phyloP scores from a whole-genome alignment of 805 yeast genomes.

The Peterozyma toletana region DNA sequence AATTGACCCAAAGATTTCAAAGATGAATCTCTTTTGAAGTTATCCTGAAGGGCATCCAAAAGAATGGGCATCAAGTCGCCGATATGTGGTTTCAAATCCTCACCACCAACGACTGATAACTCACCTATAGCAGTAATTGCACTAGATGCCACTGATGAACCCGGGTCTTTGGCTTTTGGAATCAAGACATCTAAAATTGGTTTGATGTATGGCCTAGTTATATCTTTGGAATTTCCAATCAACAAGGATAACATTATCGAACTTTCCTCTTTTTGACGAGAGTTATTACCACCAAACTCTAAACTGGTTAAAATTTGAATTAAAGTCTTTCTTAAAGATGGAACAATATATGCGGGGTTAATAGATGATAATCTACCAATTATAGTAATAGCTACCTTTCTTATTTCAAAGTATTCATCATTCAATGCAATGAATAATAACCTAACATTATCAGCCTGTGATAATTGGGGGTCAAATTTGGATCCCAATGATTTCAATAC shows the following conservation, averaged over 20 bases:
- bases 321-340: constrained; percentile 79
- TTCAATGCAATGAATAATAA: constrained; percentile 81
- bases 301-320: constrained; percentile 80
- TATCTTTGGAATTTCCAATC: constrained; percentile 68
- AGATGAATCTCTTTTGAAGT: constrained; percentile 83
- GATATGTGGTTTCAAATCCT: constrained; percentile 66
- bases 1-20: constrained; percentile 81
- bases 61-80: constrained; percentile 80
- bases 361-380: constrained; percentile 80
- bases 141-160: constrained; percentile 75
- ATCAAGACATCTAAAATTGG: constrained; percentile 83
- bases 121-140: constrained; percentile 87
- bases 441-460: constrained; percentile 88
- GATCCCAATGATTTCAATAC: constrained; percentile 68
- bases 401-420: constrained; percentile 81
- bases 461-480: constrained; percentile 81
- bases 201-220: constrained; percentile 85
- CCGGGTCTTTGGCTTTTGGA: constrained; percentile 61
- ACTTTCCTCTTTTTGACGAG: constrained; percentile 77
- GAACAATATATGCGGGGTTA: constrained; percentile 94
- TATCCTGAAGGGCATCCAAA: constrained; percentile 81
- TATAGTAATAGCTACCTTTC: constrained; percentile 69
- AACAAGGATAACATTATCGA: constrained; percentile 68
- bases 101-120: constrained; percentile 81
- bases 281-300: constrained; percentile 69